Evolutionary conservation across 2,329 filamentous ascomycete genomes (phyloP).

Genomic region (Pseudocercospora eumusae): DNA sequence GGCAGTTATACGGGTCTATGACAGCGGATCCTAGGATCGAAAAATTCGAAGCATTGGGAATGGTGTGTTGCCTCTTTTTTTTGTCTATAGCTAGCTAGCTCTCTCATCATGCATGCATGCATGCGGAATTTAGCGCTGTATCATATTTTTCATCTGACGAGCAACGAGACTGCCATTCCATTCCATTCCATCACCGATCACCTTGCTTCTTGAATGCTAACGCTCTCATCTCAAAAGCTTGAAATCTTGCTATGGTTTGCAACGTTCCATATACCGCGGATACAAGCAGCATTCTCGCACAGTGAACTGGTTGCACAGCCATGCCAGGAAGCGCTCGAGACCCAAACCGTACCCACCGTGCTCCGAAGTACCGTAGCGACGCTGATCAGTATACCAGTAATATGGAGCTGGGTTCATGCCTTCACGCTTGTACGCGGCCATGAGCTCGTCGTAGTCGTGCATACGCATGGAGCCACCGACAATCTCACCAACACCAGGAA

Average conservation of each 20-base stretch:
- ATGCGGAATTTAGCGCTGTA: conserved; percentile 13
- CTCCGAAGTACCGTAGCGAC: conserved; percentile 82
- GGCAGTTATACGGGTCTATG: background rate
- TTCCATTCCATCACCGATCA: background rate
- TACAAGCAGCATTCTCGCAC: conserved; percentile 72
- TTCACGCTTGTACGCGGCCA: conserved; percentile 84
- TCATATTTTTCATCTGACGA: conserved; percentile 15
- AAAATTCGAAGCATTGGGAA: conserved; percentile 23
- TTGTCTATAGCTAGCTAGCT: conserved; percentile 23
- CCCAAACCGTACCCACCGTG: conserved; percentile 94
- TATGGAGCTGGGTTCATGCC: conserved; percentile 82
- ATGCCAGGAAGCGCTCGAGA: conserved; percentile 75
- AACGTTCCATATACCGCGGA: conserved; percentile 77
- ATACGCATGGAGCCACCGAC: conserved; percentile 87
- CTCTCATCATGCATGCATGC: conserved; percentile 3
- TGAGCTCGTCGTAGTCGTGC: conserved; percentile 83
- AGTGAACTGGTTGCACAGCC: conserved; percentile 67
- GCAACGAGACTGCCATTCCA: background rate
- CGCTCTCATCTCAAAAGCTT: too few relatives aligned
- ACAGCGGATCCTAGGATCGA: conserved; percentile 6
- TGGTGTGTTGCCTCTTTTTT: conserved; percentile 7
- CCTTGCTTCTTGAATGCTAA: too few relatives aligned
- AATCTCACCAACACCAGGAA: conserved; percentile 97
- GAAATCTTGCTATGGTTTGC: too few relatives aligned
- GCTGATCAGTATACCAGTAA: conserved; percentile 90